Percentiles rank a stretch among this genome's conserved stretches.
phyloP scores from a whole-genome alignment of 2,329 filamentous ascomycete species.

The Diaporthe humulicola region DNA sequence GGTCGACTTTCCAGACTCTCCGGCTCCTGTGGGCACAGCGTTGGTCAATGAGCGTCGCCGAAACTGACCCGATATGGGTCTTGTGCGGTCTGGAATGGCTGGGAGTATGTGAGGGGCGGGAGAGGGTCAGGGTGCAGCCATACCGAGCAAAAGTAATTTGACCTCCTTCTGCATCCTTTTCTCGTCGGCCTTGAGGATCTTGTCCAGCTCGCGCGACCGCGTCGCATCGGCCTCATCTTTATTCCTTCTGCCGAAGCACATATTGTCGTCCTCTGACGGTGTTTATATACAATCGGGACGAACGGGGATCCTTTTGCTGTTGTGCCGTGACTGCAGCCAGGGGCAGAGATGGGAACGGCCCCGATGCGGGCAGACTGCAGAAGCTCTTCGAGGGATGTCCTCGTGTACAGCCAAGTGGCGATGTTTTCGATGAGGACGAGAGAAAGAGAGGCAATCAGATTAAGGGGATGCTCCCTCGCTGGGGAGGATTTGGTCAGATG shows the following conservation, averaged over 20 bases:
- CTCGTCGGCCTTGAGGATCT: slow-evolving; percentile 86
- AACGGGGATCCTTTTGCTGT: slow-evolving; percentile 3
- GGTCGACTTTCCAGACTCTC: slow-evolving; percentile 95
- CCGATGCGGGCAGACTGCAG: not conserved
- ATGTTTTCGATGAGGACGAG: slow-evolving; percentile 13
- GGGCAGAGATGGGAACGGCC: not conserved
- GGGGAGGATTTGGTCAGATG: slow-evolving; percentile 27
- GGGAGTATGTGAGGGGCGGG: not conserved
- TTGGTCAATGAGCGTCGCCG: slow-evolving; percentile 23
- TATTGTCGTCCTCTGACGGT: slow-evolving; percentile 50
- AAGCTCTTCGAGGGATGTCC: not conserved
- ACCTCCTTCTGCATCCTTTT: slow-evolving; percentile 89
- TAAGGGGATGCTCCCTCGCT: slow-evolving; percentile 23
- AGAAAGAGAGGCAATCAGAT: slow-evolving; percentile 4
- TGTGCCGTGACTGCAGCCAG: slow-evolving; percentile 17
- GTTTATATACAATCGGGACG: slow-evolving; percentile 23
- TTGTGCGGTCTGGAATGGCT: not conserved
- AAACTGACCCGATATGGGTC: not conserved
- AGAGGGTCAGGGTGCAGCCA: slow-evolving; percentile 47
- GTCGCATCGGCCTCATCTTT: slow-evolving; percentile 63
- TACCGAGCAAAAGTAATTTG: slow-evolving; percentile 94
- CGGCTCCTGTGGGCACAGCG: slow-evolving; percentile 72
- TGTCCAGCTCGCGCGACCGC: slow-evolving; percentile 85
- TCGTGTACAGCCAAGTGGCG: slow-evolving; percentile 1
- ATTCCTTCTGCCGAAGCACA: slow-evolving; percentile 71